Evolutionary conservation across 306 rosid species (phyloP), one percentile per base, ranked within the genome.

Genomic region (Crotalaria pallida): DNA sequence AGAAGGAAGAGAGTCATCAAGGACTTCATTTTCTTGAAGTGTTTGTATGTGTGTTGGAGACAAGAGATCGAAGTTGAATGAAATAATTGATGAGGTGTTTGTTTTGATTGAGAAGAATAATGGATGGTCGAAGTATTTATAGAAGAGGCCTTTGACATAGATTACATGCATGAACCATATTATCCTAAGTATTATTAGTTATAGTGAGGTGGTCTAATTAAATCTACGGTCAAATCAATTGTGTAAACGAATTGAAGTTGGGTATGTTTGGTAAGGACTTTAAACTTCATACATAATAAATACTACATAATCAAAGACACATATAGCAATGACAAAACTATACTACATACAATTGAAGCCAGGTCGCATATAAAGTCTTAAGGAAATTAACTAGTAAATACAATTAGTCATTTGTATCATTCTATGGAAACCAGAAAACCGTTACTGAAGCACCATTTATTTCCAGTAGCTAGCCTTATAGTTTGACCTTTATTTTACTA

Each of bases 151-250:
- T 15, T 49, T 50, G 69, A 10, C 10, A 13, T 43, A 43, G 5
- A 12, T 13, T 43, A 13, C 49, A 5, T 10, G 63, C 51, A 19
- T 16, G 44, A 38, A 40, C 57, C n/a, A n/a, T 48, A 6, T 16
- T 45, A 33, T 53, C 2, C 24, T 21, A 22, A 21, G 24, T 34
- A 34, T 52, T 18, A 26, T 26, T 1, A 36, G 50, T 21, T 38
- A 66, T 38, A 66, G 72, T 70, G 79, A 68, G 57, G 22, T 77
- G 83, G 77, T 71, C 88, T 16, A 74, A 56, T 45, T 16, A 74
- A 56, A 52, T 65, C 79, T 49, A 69, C 53, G 79, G 82, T 26
- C 50, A 21, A 43, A 15, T 27, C 12, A 3, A 18, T 17, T 13
- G 11, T 26, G 26, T 34, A 52, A 58, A 41, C 24, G 3, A 49